Evolutionary conservation across 257 asterid genomes (phyloP).

Genomic region (Solanum infundibuliforme): DNA sequence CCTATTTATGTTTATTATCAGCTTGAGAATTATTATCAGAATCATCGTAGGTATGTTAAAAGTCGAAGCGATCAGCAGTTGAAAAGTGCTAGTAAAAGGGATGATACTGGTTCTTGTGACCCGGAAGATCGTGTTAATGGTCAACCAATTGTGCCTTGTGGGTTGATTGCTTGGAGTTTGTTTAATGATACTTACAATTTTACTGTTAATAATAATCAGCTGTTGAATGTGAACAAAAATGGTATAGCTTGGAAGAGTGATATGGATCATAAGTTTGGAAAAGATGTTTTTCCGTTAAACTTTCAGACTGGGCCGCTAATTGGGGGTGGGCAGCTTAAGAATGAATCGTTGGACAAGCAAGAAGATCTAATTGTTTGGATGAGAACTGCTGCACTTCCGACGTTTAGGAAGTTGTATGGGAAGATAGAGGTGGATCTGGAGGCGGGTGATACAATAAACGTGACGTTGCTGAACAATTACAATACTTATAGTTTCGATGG

Average conservation of each 20-base stretch:
- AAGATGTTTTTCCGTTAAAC: slow-evolving; percentile 59
- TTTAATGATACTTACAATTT: slow-evolving; percentile 82
- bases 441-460: neutral
- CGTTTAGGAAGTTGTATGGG: slow-evolving; percentile 29
- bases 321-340: slow-evolving; percentile 53
- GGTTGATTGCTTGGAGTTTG: slow-evolving; percentile 97
- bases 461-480: slow-evolving; percentile 16
- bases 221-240: slow-evolving; percentile 44
- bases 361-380: slow-evolving; percentile 34
- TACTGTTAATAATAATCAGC: slow-evolving; percentile 16
- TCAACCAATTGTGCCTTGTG: slow-evolving; percentile 80
- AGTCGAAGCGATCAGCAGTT: slow-evolving; percentile 95
- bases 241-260: slow-evolving; percentile 95
- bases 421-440: slow-evolving; percentile 22
- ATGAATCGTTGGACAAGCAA: slow-evolving; percentile 12
- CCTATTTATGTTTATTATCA: slow-evolving; percentile 58
- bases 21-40: slow-evolving; percentile 54
- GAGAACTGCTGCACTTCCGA: slow-evolving; percentile 37
- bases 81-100: slow-evolving; percentile 23
- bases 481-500: slow-evolving; percentile 31
- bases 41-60: slow-evolving; percentile 86
- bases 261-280: slow-evolving; percentile 83
- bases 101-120: slow-evolving; percentile 42
- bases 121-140: slow-evolving; percentile 56
- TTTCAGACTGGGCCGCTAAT: slow-evolving; percentile 54